Percentiles rank a stretch among this genome's conserved stretches.
These are phyloP conservation scores for Quercus parvula DNA, from an alignment of 306 rosid species.

Conservation along the genomic window DNA sequence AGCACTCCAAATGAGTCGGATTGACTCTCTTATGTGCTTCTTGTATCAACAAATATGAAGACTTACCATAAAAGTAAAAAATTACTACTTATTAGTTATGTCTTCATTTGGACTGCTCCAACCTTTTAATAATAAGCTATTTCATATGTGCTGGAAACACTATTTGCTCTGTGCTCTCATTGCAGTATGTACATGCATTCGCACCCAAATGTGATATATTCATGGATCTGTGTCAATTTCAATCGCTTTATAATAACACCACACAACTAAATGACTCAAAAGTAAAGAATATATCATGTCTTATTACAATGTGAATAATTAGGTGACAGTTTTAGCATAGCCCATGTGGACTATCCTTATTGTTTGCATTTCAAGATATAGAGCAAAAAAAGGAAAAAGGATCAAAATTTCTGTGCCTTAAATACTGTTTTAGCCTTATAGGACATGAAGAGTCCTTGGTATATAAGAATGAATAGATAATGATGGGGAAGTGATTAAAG, in stretches of 20 bases:
- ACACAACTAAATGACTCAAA: neutral
- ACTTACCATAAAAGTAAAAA: neutral
- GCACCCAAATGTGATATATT: no score
- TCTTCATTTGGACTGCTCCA: neutral
- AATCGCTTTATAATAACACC: neutral
- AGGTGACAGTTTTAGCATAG: neutral
- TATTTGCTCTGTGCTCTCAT: neutral
- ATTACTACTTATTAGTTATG: neutral
- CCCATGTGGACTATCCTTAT: neutral
- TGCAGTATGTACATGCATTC: neutral
- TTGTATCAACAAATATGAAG: conserved; percentile 1
- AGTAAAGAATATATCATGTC: neutral
- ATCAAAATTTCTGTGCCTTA: neutral
- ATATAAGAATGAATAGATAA: no score
- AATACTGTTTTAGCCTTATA: no score
- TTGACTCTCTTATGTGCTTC: conserved; percentile 6
- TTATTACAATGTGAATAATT: neutral
- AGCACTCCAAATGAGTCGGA: conserved; percentile 6
- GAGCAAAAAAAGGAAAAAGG: neutral
- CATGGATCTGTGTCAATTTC: neutral
- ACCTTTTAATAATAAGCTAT: neutral
- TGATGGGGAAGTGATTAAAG: neutral
- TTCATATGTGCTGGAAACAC: neutral
- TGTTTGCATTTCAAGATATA: neutral
- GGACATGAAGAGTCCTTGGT: no score